A percentile compares a stretch with the other conserved stretches of the same genome.
These are phyloP conservation scores for Penicillium olsonii DNA, from an alignment of 2,329 filamentous ascomycete species.

Conservation along the genomic window DNA sequence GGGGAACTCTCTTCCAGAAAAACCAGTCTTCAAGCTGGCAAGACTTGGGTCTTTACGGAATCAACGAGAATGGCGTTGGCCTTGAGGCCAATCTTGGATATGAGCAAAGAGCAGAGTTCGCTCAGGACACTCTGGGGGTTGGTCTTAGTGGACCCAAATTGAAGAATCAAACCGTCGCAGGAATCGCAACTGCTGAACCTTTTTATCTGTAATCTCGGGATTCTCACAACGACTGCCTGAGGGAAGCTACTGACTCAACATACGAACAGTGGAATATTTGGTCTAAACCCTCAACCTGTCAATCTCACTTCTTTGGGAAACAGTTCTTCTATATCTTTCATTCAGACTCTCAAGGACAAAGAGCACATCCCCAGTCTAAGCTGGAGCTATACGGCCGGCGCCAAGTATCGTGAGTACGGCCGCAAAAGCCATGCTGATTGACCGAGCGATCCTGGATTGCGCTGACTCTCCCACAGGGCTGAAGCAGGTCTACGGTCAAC, in stretches of 20 bases:
- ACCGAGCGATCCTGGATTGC: no score
- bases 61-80: constrained; percentile 13
- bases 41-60: constrained; percentile 13
- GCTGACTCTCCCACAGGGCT: constrained; percentile 26
- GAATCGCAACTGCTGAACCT: constrained; percentile 34
- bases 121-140: constrained; percentile 7
- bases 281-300: constrained; percentile 38
- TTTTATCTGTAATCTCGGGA: constrained; percentile 47
- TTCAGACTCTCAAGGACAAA: constrained; percentile 54
- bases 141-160: constrained; percentile 11
- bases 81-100: constrained; percentile 18
- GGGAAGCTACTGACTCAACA: constrained; percentile 31
- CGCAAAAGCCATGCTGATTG: not conserved
- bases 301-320: constrained; percentile 45
- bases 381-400: constrained; percentile 75
- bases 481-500: constrained; percentile 54
- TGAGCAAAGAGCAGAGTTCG: constrained; percentile 11
- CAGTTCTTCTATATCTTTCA: constrained; percentile 54
- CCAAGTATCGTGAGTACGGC: constrained; percentile 62
- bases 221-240: constrained; percentile 36
- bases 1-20: constrained; percentile 11
- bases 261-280: constrained; percentile 41
- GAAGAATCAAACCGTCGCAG: constrained; percentile 15
- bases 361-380: constrained; percentile 69
- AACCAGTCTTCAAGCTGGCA: constrained; percentile 15